Percentiles rank a stretch among this genome's conserved stretches.
Conservation (phyloP, 139 green algal genomes). For the Micromonas commoda region DNA sequence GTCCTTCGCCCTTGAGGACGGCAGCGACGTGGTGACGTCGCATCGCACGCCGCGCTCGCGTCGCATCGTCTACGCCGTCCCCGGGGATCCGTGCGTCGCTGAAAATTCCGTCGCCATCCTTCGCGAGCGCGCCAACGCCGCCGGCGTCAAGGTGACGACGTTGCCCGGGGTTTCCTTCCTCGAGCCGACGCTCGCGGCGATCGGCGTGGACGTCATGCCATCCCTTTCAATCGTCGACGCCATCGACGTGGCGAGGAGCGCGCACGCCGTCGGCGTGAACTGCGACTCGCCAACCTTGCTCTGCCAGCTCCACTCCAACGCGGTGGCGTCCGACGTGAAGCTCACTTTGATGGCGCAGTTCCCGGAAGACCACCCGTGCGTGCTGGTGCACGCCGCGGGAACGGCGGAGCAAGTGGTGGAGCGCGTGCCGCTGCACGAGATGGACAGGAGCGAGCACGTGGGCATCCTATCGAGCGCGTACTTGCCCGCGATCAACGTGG, state of each 20-base stretch:
- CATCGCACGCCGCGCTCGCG: too few species aligned
- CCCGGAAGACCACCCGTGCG: not conserved
- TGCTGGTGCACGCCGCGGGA: not conserved
- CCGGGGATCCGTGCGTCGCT: not conserved
- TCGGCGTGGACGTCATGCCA: not conserved
- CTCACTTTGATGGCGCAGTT: not conserved
- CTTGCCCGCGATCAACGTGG: not conserved
- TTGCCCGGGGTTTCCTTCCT: not conserved
- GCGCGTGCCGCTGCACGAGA: not conserved
- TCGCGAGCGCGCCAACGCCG: not conserved
- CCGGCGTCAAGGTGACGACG: not conserved
- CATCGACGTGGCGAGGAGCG: not conserved
- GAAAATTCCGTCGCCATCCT: not conserved
- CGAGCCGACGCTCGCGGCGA: constrained; percentile 8
- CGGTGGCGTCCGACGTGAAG: not conserved
- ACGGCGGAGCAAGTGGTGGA: not conserved
- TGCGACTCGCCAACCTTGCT: not conserved
- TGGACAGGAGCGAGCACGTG: not conserved
- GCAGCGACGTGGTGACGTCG: too few species aligned
- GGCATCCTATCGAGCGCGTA: constrained; percentile 2
- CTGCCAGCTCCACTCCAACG: not conserved
- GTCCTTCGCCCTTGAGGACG: too few species aligned
- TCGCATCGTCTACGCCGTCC: not conserved
- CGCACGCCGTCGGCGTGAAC: not conserved
- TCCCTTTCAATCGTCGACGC: not conserved